phyloP scores from a whole-genome alignment of 768 basidiomycete genomes.

The Rhodosporidiobolus sp. region DNA sequence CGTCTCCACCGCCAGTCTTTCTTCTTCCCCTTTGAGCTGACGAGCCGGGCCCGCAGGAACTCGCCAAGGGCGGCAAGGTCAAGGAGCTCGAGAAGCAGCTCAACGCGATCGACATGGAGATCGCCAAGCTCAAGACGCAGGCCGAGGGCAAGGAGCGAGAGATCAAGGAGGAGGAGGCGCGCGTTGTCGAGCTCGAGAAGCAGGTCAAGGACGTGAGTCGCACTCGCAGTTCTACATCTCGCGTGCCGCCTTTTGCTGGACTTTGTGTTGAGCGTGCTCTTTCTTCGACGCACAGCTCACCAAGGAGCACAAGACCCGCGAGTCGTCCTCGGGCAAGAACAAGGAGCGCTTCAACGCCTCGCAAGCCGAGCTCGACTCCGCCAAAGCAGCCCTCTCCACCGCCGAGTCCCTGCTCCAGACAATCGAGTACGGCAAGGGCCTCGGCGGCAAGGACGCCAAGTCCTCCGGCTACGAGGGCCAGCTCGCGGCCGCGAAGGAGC shows the following conservation, averaged over 20 bases:
- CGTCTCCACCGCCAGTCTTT: constrained; percentile 8
- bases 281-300: constrained; percentile 60
- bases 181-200: constrained; percentile 56
- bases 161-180: constrained; percentile 73
- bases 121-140: constrained; percentile 80
- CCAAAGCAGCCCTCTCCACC: constrained; percentile 62
- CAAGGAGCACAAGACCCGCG: constrained; percentile 60
- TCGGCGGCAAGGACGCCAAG: constrained; percentile 56
- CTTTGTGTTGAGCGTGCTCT: too few species aligned
- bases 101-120: constrained; percentile 68
- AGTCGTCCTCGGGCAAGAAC: constrained; percentile 59
- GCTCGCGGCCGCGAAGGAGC: constrained; percentile 75
- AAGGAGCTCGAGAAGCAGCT: constrained; percentile 79
- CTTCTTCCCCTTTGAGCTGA: constrained; percentile 2
- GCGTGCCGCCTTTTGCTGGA: too few species aligned
- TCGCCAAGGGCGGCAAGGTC: constrained; percentile 87
- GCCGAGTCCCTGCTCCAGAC: constrained; percentile 93
- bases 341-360: constrained; percentile 59
- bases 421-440: constrained; percentile 84
- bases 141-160: constrained; percentile 72
- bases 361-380: constrained; percentile 65
- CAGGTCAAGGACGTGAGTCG: constrained; percentile 64
- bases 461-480: constrained; percentile 96
- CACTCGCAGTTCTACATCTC: too few species aligned
- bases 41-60: constrained; percentile 56